Base-by-base conservation (phyloP, 164 flowering plant species). In the Liriodendron chinense region DNA sequence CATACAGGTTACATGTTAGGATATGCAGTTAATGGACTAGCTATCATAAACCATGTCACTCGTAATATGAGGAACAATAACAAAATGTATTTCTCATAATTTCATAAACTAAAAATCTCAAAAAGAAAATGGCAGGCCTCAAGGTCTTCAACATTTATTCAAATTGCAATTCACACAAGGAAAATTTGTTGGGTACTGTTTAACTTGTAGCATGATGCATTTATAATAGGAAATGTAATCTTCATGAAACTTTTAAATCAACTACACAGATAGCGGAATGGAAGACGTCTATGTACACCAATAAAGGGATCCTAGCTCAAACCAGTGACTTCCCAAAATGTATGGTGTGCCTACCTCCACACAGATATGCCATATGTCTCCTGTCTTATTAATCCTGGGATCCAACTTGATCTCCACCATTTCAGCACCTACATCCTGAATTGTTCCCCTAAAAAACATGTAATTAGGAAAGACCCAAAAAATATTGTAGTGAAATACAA, bases 361-460 rank as follows among this genome's bases (percentile, higher is more conserved):
- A 72, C 85, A 85, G 24, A 94, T 89, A 83, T 96, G 99, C 99
- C 99, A 96, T 82, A 89, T 80, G 78, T 94, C 90, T 76, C 98
- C 97, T 1, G 97, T 96, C 83, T 78, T 91, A 63, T 96, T 94
- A 49, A 77, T 76, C 25, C 20, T 74, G 69, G 95, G 87, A 81
- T 92, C 96, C 90, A 96, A 77, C 61, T 84, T 65, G 50, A 94
- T 78, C 81, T 93, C 96, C 76, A 85, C 74, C 87, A 88, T 85
- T 69, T 69, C 85, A 75, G 81, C 83, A 76, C 83, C 86, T 66
- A 70, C 24, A 67, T 75, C 72, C 70, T 70, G 81, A 61, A 69
- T 71, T 63, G 28, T 74, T 74, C 71, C 81, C 83, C 89, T 87
- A 53, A 53, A 47, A 23, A 69, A 25, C 59, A 43, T 26, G 24